Evolutionary conservation across 1,284 basidiomycete genomes (phyloP).

Genomic region (Rhodotorula mucilaginosa): DNA sequence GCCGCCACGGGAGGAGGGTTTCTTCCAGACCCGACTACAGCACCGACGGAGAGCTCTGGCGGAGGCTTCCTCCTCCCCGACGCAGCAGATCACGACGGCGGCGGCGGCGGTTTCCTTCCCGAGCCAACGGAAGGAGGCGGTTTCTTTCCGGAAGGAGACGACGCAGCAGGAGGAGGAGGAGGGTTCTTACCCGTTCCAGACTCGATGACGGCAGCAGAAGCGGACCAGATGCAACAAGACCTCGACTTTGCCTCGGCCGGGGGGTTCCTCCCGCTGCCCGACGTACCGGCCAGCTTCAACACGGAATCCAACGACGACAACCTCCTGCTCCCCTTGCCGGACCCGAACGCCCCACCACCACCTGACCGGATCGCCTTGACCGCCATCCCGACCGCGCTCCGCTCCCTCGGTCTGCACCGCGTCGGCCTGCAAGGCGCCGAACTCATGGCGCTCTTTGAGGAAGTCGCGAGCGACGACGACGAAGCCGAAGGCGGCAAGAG

Average conservation of each 20-base stretch:
- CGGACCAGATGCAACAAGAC: background rate
- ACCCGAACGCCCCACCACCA: constrained; percentile 6
- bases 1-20: background rate
- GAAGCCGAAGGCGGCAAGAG: constrained; percentile 14
- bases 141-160: background rate
- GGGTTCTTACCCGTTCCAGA: background rate
- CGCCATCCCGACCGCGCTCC: constrained; percentile 11
- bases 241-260: constrained; percentile 6
- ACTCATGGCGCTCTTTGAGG: constrained; percentile 30
- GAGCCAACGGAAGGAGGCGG: background rate
- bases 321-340: background rate
- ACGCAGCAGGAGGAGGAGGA: background rate
- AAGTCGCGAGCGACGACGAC: constrained; percentile 35
- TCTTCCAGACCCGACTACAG: background rate
- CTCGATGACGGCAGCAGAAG: background rate
- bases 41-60: background rate
- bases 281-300: background rate
- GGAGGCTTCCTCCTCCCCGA: background rate
- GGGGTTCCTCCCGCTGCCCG: constrained; percentile 10
- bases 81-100: background rate
- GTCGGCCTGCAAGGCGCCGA: constrained; percentile 21
- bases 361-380: constrained; percentile 28
- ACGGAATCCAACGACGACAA: constrained; percentile 1
- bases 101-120: constrained; percentile 1
- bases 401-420: constrained; percentile 9